These are phyloP conservation scores for Pseudozyma sp. DNA, from an alignment of 1,284 basidiomycete species.

Conservation along the genomic window DNA sequence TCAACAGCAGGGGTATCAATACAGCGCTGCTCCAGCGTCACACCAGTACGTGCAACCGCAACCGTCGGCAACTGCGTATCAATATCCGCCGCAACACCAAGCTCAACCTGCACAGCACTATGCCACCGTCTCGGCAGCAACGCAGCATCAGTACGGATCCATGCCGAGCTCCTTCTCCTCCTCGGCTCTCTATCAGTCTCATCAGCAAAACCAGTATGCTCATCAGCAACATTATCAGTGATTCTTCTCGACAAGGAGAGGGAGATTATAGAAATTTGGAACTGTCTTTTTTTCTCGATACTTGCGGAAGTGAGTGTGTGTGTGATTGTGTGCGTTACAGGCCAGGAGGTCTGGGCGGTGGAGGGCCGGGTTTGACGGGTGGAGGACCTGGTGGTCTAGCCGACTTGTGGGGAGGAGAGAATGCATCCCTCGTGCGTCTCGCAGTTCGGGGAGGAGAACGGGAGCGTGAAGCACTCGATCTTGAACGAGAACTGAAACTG, in stretches of 20 bases:
- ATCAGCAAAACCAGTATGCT: conserved; percentile 21
- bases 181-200: conserved; percentile 19
- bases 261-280: not conserved
- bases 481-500: conserved; percentile 4
- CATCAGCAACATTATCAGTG: conserved; percentile 19
- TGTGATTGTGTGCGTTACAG: conserved; percentile 10
- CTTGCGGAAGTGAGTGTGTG: not conserved
- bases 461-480: conserved; percentile 12
- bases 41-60: not conserved
- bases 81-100: conserved; percentile 13
- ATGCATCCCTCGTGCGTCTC: conserved; percentile 8
- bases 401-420: conserved; percentile 19
- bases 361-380: conserved; percentile 33
- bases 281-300: not conserved
- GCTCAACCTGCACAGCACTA: conserved; percentile 10
- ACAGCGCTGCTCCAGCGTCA: not conserved
- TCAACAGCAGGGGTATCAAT: conserved; percentile 5
- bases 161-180: conserved; percentile 13
- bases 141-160: not conserved
- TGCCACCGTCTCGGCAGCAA: conserved; percentile 2
- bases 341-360: conserved; percentile 39
- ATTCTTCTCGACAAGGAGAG: too few species aligned
- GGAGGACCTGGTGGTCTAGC: conserved; percentile 22
- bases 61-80: not conserved
- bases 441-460: not conserved